phyloP scores from a whole-genome alignment of 2,329 filamentous ascomycete genomes.

The Zasmidium cellare region DNA sequence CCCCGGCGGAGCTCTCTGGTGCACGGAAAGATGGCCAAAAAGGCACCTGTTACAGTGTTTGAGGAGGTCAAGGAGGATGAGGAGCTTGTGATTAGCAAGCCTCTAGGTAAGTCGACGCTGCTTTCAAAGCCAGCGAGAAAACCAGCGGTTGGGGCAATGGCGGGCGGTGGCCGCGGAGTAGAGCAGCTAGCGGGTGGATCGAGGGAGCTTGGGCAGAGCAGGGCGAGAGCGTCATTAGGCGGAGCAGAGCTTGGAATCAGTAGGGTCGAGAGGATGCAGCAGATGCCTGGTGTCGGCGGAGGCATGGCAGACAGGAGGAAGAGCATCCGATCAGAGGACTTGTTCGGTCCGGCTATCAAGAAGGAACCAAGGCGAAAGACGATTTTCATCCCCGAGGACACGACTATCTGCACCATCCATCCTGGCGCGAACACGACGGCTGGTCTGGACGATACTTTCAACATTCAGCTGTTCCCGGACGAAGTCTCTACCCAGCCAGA shows the following conservation, averaged over 20 bases:
- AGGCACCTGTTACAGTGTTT: constrained; percentile 30
- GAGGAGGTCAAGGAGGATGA: constrained; percentile 34
- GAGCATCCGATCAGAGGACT: background rate
- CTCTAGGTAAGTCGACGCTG: constrained; percentile 18
- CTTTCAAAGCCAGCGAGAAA: constrained; percentile 31
- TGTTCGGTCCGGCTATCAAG: background rate
- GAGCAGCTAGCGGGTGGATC: background rate
- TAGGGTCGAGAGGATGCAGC: background rate
- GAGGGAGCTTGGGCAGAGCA: constrained; percentile 10
- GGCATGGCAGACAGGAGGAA: constrained; percentile 2
- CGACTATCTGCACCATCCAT: constrained; percentile 53
- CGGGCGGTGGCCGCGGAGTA: constrained; percentile 1
- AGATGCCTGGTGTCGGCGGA: background rate
- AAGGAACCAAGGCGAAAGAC: constrained; percentile 48
- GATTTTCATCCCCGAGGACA: constrained; percentile 55
- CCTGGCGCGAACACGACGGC: constrained; percentile 42
- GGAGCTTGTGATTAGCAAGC: constrained; percentile 17
- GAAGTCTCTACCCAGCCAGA: background rate
- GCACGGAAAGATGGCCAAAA: constrained; percentile 20
- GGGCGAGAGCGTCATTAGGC: constrained; percentile 1
- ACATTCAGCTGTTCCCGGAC: constrained; percentile 7
- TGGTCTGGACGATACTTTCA: constrained; percentile 36
- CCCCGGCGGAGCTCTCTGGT: constrained; percentile 27
- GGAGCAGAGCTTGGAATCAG: background rate
- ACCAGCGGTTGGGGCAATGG: constrained; percentile 5